Percentiles rank a stretch among this genome's conserved stretches.
Conservation (phyloP, 768 basidiomycete genomes). For the Lyophyllum semitale region DNA sequence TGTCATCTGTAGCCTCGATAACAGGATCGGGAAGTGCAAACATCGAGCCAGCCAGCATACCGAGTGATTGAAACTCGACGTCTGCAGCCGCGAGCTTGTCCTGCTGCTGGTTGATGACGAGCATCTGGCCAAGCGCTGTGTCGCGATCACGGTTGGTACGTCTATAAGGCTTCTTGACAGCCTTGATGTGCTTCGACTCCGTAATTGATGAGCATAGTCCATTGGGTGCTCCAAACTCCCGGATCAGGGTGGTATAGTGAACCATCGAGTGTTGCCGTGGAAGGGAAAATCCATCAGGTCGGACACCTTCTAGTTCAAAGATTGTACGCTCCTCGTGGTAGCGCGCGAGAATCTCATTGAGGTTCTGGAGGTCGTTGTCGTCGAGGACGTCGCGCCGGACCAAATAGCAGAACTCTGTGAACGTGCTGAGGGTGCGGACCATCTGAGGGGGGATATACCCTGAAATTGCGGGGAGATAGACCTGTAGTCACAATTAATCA, state of each 20-base stretch:
- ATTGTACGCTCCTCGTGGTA: slow-evolving; percentile 28
- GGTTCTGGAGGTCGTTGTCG: slow-evolving; percentile 14
- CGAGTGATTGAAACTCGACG: background rate
- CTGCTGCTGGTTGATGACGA: background rate
- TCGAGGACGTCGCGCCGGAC: slow-evolving; percentile 14
- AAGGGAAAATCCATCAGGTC: slow-evolving; percentile 3
- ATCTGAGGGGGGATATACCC: slow-evolving; percentile 14
- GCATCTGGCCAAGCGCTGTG: background rate
- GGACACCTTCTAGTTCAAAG: slow-evolving; percentile 17
- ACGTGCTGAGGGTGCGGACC: slow-evolving; percentile 13
- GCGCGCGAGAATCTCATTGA: slow-evolving; percentile 18
- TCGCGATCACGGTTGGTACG: slow-evolving; percentile 7
- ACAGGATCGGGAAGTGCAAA: background rate
- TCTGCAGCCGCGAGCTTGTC: slow-evolving; percentile 16
- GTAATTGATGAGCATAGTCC: slow-evolving; percentile 33
- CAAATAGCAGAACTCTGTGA: slow-evolving; percentile 32
- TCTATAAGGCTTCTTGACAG: slow-evolving; percentile 19
- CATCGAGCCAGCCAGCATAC: background rate
- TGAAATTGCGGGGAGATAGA: slow-evolving; percentile 9
- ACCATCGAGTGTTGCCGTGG: background rate
- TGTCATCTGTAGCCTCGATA: background rate
- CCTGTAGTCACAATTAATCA: background rate
- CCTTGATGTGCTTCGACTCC: slow-evolving; percentile 20
- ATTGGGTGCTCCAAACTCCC: slow-evolving; percentile 28
- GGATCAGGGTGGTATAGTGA: background rate